A percentile compares a stretch with the other conserved stretches of the same genome.
Evolutionary conservation across 768 basidiomycete genomes (phyloP).

Genomic region (Terana coerulea): DNA sequence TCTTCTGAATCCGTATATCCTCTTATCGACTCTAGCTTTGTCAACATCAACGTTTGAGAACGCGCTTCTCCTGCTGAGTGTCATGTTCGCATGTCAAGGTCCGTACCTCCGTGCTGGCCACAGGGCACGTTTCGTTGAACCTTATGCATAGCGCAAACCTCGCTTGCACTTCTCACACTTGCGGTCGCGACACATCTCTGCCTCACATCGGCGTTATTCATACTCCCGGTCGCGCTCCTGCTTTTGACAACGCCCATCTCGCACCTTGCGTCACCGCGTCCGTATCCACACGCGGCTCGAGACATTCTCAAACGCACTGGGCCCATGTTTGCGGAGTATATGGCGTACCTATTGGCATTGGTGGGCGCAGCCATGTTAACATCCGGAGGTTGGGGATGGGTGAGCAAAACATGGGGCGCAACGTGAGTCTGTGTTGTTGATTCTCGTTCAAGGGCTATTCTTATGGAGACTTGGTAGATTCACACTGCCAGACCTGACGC

Average conservation of each 20-base stretch:
- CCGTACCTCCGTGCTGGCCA: conserved; percentile 8
- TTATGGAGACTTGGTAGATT: conserved; percentile 43
- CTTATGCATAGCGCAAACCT: conserved; percentile 45
- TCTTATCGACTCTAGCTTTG: conserved; percentile 74
- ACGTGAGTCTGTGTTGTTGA: too few species aligned
- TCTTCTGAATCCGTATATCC: conserved; percentile 85
- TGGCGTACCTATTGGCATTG: conserved; percentile 45
- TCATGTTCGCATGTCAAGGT: conserved; percentile 75
- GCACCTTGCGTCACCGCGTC: conserved; percentile 58
- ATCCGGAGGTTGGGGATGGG: conserved; percentile 64
- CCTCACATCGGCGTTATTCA: conserved; percentile 62
- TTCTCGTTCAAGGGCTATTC: too few species aligned
- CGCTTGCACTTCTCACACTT: conserved; percentile 58
- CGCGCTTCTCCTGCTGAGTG: conserved; percentile 55
- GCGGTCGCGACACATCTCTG: conserved; percentile 73
- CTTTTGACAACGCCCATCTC: conserved; percentile 60
- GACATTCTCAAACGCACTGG: conserved; percentile 10
- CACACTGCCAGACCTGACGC: conserved; percentile 83
- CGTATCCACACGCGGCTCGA: conserved; percentile 20
- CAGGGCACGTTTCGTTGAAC: not conserved
- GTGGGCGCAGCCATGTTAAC: conserved; percentile 49
- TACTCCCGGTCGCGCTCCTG: conserved; percentile 67
- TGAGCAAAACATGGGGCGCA: conserved; percentile 80
- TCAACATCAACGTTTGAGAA: conserved; percentile 87
- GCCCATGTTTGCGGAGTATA: conserved; percentile 47